Conservation (phyloP, 305 asterid genomes). For the Plantago coronopus region DNA sequence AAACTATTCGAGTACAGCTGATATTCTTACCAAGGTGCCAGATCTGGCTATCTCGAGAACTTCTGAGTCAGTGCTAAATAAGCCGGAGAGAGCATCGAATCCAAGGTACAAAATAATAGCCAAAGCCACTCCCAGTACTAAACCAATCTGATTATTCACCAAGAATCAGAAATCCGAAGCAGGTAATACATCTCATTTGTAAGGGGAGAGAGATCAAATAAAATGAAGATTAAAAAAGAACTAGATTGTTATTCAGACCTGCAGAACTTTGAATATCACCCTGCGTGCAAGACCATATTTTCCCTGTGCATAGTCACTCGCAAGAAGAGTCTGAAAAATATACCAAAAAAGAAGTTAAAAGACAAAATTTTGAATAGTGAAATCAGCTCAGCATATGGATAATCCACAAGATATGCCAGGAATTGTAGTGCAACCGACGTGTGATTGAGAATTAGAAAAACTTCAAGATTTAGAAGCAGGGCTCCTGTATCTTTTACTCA, state of each 20-base stretch:
- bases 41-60: constrained; percentile 67
- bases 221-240: background rate
- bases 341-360: constrained; percentile 17
- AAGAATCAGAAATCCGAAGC: constrained; percentile 13
- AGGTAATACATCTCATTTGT: constrained; percentile 15
- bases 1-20: constrained; percentile 6
- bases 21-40: constrained; percentile 74
- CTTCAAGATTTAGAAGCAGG: too few relatives aligned
- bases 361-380: constrained; percentile 2
- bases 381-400: background rate
- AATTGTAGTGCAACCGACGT: too few relatives aligned
- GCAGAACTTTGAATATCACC: constrained; percentile 73
- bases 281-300: constrained; percentile 63
- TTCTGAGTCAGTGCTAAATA: constrained; percentile 72
- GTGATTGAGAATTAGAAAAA: too few relatives aligned
- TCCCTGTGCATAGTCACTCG: constrained; percentile 78
- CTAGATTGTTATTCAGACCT: constrained; percentile 40
- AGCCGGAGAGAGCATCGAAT: constrained; percentile 60
- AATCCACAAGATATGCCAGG: too few relatives aligned
- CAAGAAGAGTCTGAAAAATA: constrained; percentile 69
- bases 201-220: constrained; percentile 5
- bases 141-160: constrained; percentile 52
- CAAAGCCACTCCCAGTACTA: constrained; percentile 58
- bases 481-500: too few relatives aligned
- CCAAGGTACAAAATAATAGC: constrained; percentile 56